Evolutionary conservation across 2,329 filamentous ascomycete species (phyloP).

Genomic region (Aspergillus costaricaensis): DNA sequence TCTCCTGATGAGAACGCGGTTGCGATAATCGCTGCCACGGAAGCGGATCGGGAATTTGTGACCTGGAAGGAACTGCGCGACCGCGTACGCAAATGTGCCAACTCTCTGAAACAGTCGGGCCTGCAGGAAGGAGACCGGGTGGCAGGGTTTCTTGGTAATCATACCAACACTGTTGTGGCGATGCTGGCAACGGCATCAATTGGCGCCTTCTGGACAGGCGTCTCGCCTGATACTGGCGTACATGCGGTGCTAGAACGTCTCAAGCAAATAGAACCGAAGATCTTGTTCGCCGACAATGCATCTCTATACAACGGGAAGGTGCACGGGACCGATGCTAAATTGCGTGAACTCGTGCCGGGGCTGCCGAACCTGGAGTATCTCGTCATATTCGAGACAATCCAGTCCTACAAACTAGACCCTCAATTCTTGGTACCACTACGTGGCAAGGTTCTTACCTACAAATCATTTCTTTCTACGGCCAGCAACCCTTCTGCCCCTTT

Average conservation of each 20-base stretch:
- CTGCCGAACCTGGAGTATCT: constrained; percentile 69
- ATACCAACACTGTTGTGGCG: constrained; percentile 80
- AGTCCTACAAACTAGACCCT: constrained; percentile 40
- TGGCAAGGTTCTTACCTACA: constrained; percentile 46
- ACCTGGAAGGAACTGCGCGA: constrained; percentile 82
- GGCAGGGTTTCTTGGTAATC: constrained; percentile 81
- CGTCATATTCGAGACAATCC: constrained; percentile 71
- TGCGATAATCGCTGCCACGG: constrained; percentile 80
- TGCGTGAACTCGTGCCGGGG: constrained; percentile 70
- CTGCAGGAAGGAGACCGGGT: constrained; percentile 64
- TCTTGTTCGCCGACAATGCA: constrained; percentile 86
- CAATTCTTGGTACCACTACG: constrained; percentile 34
- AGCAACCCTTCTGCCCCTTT: constrained; percentile 46
- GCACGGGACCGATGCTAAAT: constrained; percentile 78
- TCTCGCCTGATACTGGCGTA: constrained; percentile 89
- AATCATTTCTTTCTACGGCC: constrained; percentile 50
- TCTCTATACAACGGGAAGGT: constrained; percentile 88
- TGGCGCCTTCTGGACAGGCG: constrained; percentile 89
- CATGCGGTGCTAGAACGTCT: constrained; percentile 87
- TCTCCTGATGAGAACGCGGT: constrained; percentile 59
- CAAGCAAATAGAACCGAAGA: constrained; percentile 76
- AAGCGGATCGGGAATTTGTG: constrained; percentile 65
- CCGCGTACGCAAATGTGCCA: constrained; percentile 71
- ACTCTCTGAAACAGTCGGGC: constrained; percentile 67
- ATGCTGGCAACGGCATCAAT: constrained; percentile 82